phyloP scores from a whole-genome alignment of 805 yeast species.

The Huiozyma sinensis region DNA sequence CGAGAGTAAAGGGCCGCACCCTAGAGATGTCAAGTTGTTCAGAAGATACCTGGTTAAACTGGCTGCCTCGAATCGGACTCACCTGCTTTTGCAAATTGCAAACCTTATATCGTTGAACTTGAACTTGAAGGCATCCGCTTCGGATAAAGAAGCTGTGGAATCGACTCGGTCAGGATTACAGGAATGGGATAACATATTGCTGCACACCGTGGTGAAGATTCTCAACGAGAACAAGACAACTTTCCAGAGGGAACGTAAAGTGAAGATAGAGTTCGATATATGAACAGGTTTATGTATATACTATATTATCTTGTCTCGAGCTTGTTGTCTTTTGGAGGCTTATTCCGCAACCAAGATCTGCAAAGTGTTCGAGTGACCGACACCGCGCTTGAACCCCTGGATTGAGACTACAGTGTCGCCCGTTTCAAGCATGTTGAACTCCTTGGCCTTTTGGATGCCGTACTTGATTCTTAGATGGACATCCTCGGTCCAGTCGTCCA shows the following conservation, averaged over 20 bases:
- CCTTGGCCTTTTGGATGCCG: slow-evolving; percentile 84
- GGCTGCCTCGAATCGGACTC: slow-evolving; percentile 19
- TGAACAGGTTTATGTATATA: slow-evolving; percentile 1
- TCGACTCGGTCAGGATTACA: slow-evolving; percentile 6
- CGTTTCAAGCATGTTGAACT: slow-evolving; percentile 69
- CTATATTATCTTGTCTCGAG: background rate
- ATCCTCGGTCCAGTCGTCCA: slow-evolving; percentile 87
- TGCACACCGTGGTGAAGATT: slow-evolving; percentile 18
- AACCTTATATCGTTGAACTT: slow-evolving; percentile 15
- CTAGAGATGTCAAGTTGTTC: slow-evolving; percentile 31
- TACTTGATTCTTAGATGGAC: slow-evolving; percentile 88
- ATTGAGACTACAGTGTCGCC: slow-evolving; percentile 88
- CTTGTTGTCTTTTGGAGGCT: background rate
- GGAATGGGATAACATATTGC: slow-evolving; percentile 25
- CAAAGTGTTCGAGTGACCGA: slow-evolving; percentile 97
- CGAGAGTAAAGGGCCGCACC: slow-evolving; percentile 29
- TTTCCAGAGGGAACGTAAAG: slow-evolving; percentile 13
- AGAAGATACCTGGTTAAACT: slow-evolving; percentile 26
- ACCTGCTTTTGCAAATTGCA: slow-evolving; percentile 15
- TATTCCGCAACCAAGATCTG: slow-evolving; percentile 63
- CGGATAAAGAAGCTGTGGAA: background rate
- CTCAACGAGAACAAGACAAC: slow-evolving; percentile 18
- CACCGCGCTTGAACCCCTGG: slow-evolving; percentile 98
- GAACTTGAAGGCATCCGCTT: slow-evolving; percentile 7
- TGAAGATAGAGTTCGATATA: slow-evolving; percentile 18